phyloP scores from a whole-genome alignment of 495 filamentous ascomycete species.

The Apodospora peruviana region DNA sequence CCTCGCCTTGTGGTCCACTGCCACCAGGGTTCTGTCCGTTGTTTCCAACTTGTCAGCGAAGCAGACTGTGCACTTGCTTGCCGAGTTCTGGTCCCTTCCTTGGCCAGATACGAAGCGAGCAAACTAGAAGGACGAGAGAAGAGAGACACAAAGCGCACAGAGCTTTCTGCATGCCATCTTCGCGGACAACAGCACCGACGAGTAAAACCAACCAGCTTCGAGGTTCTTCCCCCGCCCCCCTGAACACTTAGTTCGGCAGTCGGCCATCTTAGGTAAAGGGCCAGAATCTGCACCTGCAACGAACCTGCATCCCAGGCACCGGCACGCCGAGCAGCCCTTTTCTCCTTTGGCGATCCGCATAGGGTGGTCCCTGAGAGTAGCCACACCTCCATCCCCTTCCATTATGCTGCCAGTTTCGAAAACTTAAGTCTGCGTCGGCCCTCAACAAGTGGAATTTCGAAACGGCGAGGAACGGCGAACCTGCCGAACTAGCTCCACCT shows the following conservation, averaged over 20 bases:
- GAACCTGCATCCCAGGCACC: conserved; percentile 23
- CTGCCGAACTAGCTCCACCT: conserved; percentile 20
- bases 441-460: conserved; percentile 23
- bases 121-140: background rate
- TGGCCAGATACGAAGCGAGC: background rate
- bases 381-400: conserved; percentile 2
- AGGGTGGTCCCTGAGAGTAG: conserved; percentile 16
- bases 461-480: conserved; percentile 18
- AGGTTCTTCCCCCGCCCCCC: conserved; percentile 1
- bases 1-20: background rate
- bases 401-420: conserved; percentile 24
- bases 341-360: conserved; percentile 20
- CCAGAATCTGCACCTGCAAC: conserved; percentile 18
- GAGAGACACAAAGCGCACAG: background rate
- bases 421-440: conserved; percentile 17
- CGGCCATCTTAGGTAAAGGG: conserved; percentile 20
- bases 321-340: conserved; percentile 12
- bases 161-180: background rate
- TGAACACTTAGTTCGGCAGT: conserved; percentile 16
- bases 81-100: background rate
- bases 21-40: no score
- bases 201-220: background rate
- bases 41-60: no score
- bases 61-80: conserved; percentile 10
- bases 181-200: background rate